A percentile compares a stretch with the other conserved stretches of the same genome.
These are phyloP conservation scores for Pleodorina starrii DNA, from an alignment of 139 green algal species.

Conservation along the genomic window DNA sequence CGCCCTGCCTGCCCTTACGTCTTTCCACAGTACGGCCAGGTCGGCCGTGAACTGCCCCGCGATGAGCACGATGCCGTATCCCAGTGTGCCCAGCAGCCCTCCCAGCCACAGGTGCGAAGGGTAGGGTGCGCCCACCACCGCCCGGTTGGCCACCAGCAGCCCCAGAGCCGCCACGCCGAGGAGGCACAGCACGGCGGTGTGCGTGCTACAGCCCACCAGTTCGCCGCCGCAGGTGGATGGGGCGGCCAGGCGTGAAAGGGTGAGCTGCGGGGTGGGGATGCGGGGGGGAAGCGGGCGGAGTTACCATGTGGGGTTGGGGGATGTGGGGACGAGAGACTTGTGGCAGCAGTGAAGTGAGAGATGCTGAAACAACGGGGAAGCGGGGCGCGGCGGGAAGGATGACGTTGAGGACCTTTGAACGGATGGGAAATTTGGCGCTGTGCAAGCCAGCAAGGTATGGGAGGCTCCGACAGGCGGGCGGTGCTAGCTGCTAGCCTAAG, in stretches of 20 bases:
- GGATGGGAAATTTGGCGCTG: too few species aligned
- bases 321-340: too few species aligned
- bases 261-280: conserved; percentile 35
- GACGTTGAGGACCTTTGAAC: too few species aligned
- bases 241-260: background rate
- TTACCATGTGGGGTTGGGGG: too few species aligned
- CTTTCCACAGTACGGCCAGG: background rate
- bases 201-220: background rate
- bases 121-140: conserved; percentile 3
- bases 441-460: too few species aligned
- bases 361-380: too few species aligned
- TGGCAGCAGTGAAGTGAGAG: too few species aligned
- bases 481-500: too few species aligned
- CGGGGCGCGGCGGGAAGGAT: too few species aligned
- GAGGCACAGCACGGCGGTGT: conserved; percentile 32
- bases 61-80: conserved; percentile 7
- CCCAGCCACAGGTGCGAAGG: conserved; percentile 14
- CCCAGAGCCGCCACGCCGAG: conserved; percentile 7
- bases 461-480: too few species aligned
- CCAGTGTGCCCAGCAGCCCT: background rate
- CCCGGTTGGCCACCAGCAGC: conserved; percentile 10
- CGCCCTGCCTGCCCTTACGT: too few species aligned
- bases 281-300: too few species aligned
- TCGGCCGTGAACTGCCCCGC: background rate
- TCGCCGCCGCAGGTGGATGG: background rate